Conservation (phyloP, 768 basidiomycete genomes). For the Lactarius vividus region DNA sequence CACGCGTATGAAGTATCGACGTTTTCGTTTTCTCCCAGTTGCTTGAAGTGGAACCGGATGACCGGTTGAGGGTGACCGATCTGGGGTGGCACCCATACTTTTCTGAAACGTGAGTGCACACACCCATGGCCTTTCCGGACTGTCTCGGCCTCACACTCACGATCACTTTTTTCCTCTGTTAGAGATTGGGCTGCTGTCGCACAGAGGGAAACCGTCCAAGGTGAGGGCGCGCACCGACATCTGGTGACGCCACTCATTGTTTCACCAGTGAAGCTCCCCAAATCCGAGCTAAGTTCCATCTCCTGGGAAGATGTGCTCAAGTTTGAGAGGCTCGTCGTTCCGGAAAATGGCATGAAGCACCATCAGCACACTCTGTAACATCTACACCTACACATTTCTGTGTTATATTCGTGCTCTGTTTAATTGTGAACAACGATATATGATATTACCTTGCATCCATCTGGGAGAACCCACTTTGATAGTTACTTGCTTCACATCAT, state of each 20-base stretch:
- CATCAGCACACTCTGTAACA: background rate
- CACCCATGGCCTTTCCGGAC: background rate
- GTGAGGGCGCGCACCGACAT: background rate
- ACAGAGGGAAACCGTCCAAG: background rate
- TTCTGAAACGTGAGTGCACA: background rate
- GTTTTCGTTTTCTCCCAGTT: background rate
- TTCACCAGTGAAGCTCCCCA: slow-evolving; percentile 1
- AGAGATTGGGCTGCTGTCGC: background rate
- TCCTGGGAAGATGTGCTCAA: slow-evolving; percentile 14
- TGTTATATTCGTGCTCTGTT: background rate
- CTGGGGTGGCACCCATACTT: slow-evolving; percentile 5
- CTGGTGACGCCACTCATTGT: background rate
- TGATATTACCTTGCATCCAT: too few relatives aligned
- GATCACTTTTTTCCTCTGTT: background rate
- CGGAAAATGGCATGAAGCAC: background rate
- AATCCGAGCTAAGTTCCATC: background rate
- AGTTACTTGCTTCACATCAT: too few relatives aligned
- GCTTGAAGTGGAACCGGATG: slow-evolving; percentile 9
- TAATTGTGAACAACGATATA: background rate
- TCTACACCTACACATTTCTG: background rate
- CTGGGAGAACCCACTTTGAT: too few relatives aligned
- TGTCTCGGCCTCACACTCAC: background rate
- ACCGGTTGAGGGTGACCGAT: slow-evolving; percentile 9
- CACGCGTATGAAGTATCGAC: background rate
- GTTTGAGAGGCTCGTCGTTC: background rate